phyloP scores from a whole-genome alignment of 768 basidiomycete genomes.

The Trametes coccinea region DNA sequence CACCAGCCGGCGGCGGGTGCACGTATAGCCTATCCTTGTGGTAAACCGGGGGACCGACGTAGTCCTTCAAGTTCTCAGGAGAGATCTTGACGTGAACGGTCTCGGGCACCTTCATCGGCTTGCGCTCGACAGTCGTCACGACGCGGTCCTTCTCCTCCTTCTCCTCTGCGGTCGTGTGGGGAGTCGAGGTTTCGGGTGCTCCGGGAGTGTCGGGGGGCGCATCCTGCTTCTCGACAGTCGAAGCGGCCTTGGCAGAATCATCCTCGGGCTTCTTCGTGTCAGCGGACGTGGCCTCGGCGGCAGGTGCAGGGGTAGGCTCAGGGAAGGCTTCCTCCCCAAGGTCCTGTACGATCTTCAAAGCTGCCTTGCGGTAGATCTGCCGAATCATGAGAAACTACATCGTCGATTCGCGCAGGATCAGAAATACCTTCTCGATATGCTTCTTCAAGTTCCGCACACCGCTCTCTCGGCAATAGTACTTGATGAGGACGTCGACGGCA shows the following conservation, averaged over 20 bases:
- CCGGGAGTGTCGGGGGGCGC: slow-evolving; percentile 43
- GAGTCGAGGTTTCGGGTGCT: slow-evolving; percentile 28
- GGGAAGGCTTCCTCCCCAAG: slow-evolving; percentile 86
- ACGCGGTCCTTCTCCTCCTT: slow-evolving; percentile 42
- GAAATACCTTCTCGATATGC: slow-evolving; percentile 89
- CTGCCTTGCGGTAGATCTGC: slow-evolving; percentile 96
- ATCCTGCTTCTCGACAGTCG: slow-evolving; percentile 54
- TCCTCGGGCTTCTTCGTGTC: slow-evolving; percentile 19
- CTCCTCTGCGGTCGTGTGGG: slow-evolving; percentile 24
- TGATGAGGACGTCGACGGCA: slow-evolving; percentile 86
- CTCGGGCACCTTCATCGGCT: slow-evolving; percentile 80
- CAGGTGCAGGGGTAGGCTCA: slow-evolving; percentile 49
- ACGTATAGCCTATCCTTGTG: slow-evolving; percentile 93
- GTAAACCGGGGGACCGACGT: slow-evolving; percentile 94
- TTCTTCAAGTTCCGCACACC: slow-evolving; percentile 98
- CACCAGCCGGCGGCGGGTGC: slow-evolving; percentile 81
- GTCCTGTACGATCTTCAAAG: slow-evolving; percentile 86
- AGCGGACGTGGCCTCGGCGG: slow-evolving; percentile 22
- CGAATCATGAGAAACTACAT: neutral
- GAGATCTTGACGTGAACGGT: slow-evolving; percentile 80
- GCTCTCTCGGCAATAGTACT: slow-evolving; percentile 96
- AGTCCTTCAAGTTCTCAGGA: slow-evolving; percentile 89
- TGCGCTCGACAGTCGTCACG: slow-evolving; percentile 76
- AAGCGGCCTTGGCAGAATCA: slow-evolving; percentile 20
- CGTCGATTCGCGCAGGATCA: neutral